Evolutionary conservation across 345 rosid species (phyloP), one percentile per base, ranked within the genome.

Genomic region (Salix exigua): DNA sequence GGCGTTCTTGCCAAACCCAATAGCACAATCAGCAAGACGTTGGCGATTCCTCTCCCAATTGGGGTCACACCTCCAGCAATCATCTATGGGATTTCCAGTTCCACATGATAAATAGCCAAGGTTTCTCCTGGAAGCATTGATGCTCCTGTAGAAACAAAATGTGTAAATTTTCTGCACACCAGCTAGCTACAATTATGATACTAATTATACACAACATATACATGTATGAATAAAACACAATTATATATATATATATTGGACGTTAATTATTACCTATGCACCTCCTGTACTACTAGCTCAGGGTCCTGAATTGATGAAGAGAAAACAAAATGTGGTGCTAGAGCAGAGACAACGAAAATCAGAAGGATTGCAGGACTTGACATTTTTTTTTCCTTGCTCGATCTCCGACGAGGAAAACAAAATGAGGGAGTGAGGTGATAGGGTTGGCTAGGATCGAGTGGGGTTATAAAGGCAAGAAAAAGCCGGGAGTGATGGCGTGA

Each of bases 401-500:
- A 11, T 28, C 48, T 65, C n/a, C 7, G 40, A 12, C 25, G 30
- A 40, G n/a, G 17, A 11, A 2, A 1, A 1, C 8, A 53, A n/a
- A 13, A 23, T 0, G 48, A 58, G 35, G 23, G 51, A n/a, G 30
- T 4, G 35, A 71, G 30, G 37, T 2, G 33, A 25, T 70, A 55
- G 4, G 71, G 12, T 68, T 16, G 16, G 23, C 4, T 5, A 50
- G 33, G 61, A 40, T 40, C 44, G 44, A 13, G 19, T 4, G 58
- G 61, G 61, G 68, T 82, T 86, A 87, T 81, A 86, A 75, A 81
- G 74, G 82, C 79, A 30, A 7, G 48, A 42, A 48, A 82, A 81
- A 83, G 88, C 92, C 90, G 92, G 68, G 81, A 84, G 82, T 83
- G 67, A 74, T 66, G 92, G 91, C 91, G 92, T 85, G 89, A 89